Evolutionary conservation across 768 basidiomycete species (phyloP), one percentile per base, ranked within the genome.

Genomic region (Daedaleopsis nitida): DNA sequence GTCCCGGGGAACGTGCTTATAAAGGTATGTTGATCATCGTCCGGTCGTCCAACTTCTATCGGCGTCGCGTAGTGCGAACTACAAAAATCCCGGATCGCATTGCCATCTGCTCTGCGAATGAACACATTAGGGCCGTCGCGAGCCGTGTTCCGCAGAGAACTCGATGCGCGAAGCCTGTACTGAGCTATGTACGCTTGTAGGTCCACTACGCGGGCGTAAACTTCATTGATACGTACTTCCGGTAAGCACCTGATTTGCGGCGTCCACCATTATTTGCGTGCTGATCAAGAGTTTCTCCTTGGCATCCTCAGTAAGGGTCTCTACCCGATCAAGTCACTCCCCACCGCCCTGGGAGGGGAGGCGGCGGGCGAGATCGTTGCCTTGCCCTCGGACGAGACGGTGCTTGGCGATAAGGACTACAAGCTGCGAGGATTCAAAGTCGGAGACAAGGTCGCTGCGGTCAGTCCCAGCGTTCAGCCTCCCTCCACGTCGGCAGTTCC

Each of bases 171-270:
- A 32, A 32, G 27, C 7, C 7, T 7, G 27, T 47, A 23, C 45
- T 47, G 17, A 43, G n/a, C 45, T 24, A 49, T 24, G 47, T 14
- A 27, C 21, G 37, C n/a, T 21, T 54, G 24, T 71, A 89, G 89
- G 79, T 87, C 23, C 85, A 92, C 66, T 94, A 87, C 65, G 76
- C 81, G 5, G 92, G 92, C 8, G 83, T 96, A 68, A 97, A 97
- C 77, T 97, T 91, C 71, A 92, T 90, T 69, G 90, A 92, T 70
- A 87, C 85, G 45, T 96, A 96, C 73, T 86, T 81, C 70, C 80
- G 94, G 84, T 89, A 75, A 72, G 76, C 66, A 34, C 54, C 38
- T 9, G 17, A 21, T 24, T 14, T 35, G 34, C 9, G 52, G 38
- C 1, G 17, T 34, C 24, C 51, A 23, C 16, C 50, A 5, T 12